phyloP scores from a whole-genome alignment of 1,284 basidiomycete species.

The Malassezia furfur region DNA sequence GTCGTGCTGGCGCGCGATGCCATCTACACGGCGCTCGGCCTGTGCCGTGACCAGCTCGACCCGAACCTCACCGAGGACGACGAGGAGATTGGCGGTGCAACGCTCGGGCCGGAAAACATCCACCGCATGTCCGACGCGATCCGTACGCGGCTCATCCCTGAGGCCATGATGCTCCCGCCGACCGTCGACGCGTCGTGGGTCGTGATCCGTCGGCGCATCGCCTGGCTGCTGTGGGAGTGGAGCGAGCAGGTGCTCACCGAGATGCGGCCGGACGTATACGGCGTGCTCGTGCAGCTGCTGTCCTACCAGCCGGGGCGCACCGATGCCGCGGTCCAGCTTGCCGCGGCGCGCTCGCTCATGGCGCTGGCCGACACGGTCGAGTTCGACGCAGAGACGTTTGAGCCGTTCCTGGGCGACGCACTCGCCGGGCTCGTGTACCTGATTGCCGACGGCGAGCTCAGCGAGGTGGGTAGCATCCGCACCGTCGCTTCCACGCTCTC shows the following conservation, averaged over 20 bases:
- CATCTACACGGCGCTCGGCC: constrained; percentile 36
- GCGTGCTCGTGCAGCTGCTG: constrained; percentile 34
- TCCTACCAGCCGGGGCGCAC: constrained; percentile 23
- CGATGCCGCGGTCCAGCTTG: constrained; percentile 40
- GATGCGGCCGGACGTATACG: constrained; percentile 28
- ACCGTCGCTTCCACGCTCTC: constrained; percentile 38
- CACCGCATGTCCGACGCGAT: constrained; percentile 29
- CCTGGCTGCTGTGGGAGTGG: constrained; percentile 41
- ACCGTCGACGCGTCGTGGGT: constrained; percentile 26
- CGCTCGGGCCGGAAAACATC: constrained; percentile 14
- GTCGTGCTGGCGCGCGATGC: constrained; percentile 36
- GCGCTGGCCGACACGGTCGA: constrained; percentile 41
- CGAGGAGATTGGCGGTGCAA: constrained; percentile 11
- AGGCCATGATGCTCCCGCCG: constrained; percentile 23
- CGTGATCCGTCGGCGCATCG: constrained; percentile 34
- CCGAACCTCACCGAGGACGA: constrained; percentile 21
- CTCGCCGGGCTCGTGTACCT: constrained; percentile 30
- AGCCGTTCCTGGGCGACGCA: constrained; percentile 32
- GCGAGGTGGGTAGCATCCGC: constrained; percentile 40
- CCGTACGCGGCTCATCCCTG: constrained; percentile 27
- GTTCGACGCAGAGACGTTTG: constrained; percentile 40
- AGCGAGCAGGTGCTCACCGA: constrained; percentile 32
- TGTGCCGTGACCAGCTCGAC: constrained; percentile 30
- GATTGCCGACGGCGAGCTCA: constrained; percentile 28
- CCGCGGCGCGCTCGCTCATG: constrained; percentile 33